Conservation (phyloP, 2,329 filamentous ascomycete species). For the Cordyceps farinosa region DNA sequence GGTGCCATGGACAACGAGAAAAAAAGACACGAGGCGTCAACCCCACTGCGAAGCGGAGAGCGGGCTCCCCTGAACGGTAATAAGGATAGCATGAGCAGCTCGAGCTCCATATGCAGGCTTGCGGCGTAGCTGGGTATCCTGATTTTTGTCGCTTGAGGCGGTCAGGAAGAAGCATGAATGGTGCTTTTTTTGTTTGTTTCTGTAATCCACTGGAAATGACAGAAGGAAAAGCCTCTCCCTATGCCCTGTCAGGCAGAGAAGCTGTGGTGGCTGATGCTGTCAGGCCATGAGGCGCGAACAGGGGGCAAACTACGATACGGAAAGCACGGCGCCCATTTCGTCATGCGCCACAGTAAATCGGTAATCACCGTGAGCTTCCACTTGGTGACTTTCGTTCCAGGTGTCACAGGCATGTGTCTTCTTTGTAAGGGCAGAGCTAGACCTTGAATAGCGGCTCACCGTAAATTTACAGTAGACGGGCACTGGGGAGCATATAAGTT, state of each 20-base stretch:
- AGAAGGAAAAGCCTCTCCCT: neutral
- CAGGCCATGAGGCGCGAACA: conserved; percentile 1
- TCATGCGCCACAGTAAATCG: conserved; percentile 2
- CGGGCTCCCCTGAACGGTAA: conserved; percentile 15
- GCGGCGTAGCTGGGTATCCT: neutral
- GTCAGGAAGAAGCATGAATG: neutral
- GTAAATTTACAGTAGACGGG: neutral
- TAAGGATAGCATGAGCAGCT: neutral
- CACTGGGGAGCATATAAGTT: neutral
- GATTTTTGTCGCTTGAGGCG: conserved; percentile 1
- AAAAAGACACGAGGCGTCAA: conserved; percentile 4
- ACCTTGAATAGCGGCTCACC: neutral
- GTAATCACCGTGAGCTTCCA: conserved; percentile 6
- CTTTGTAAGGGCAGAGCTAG: neutral
- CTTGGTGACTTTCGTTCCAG: neutral
- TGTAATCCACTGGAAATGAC: too few relatives aligned
- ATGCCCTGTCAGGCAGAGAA: neutral
- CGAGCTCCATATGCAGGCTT: conserved; percentile 2
- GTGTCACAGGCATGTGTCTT: too few relatives aligned
- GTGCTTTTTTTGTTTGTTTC: neutral
- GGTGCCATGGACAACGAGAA: neutral
- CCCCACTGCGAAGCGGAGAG: neutral
- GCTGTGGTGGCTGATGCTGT: conserved; percentile 3
- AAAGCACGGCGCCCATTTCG: neutral
- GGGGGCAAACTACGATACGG: neutral